phyloP scores from a whole-genome alignment of 441 rosid species.

The Populus hybrid region DNA sequence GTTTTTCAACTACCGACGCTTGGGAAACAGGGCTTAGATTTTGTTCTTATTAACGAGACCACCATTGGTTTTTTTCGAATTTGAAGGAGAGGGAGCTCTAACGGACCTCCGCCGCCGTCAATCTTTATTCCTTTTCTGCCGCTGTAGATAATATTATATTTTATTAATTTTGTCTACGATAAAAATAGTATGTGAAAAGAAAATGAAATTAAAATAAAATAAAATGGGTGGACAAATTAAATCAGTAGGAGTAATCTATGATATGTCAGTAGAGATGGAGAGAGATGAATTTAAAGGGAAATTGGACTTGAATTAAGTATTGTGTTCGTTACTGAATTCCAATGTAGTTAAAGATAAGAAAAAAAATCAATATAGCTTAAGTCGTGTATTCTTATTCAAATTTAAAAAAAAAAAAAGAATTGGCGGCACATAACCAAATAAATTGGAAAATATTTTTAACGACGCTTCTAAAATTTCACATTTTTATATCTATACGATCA shows the following conservation, averaged over 20 bases:
- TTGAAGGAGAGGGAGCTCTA: slow-evolving; percentile 39
- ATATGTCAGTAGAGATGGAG: background rate
- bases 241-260: background rate
- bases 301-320: no score
- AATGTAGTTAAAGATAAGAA: no score
- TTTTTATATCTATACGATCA: no score
- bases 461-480: no score
- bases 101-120: slow-evolving; percentile 30
- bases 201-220: background rate
- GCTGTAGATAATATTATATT: background rate
- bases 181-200: background rate
- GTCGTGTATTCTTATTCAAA: no score
- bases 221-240: background rate
- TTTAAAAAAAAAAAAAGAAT: no score
- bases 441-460: no score
- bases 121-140: background rate
- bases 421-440: no score
- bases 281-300: background rate
- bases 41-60: slow-evolving; percentile 28
- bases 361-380: no score
- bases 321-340: background rate
- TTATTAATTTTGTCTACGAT: background rate
- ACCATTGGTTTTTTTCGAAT: slow-evolving; percentile 50
- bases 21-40: slow-evolving; percentile 24
- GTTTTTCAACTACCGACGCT: background rate